Base-by-base conservation (phyloP, 768 basidiomycete species). In the Trametes cingulata region DNA sequence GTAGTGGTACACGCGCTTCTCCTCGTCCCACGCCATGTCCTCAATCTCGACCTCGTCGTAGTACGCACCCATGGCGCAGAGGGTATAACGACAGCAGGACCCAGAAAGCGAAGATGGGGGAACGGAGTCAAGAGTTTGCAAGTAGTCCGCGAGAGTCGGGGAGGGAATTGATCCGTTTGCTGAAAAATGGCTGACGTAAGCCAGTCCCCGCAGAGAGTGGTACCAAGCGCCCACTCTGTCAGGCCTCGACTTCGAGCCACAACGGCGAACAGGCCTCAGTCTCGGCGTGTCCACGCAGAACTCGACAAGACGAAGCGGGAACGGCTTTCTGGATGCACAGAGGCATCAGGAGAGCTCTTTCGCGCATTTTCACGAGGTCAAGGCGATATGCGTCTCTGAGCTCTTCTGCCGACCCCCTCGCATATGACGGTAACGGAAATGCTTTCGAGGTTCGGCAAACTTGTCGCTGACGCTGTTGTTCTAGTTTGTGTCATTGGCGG, bases 21-120 rank as follows among this genome's bases (percentile, higher is more conserved):
- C 84, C 22, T 81, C 80, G 72, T 96, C 94, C 92, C 93, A 97
- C 15, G 77, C 82, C 88, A 97, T 95, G 69, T 97, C 95, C 71
- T 98, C 96, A 53, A 98, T 97, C 72, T 98, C 95, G 25, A 98
- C 86, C 74, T 97, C 95, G 78, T 98, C 95, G 79, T 98, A 95
- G 74, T 91, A 93, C 20, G 88, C 87, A 15, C 86, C 89, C 91
- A 93, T 92, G 4, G 20, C 35, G 56, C 37, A 19, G 24, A 22
- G 56, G 47, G 47, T 50, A 57, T 41, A 46, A 40, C 25, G n/a
- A 48, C 17, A 45, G 43, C 40, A 50, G 39, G 47, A 24, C 39
- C 40, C 33, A 52, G 49, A 12, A n/a, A 50, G 41, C 20, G 22
- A 37, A 14, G 37, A 48, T 24, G 41, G 43, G 22, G 33, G 50